Percentiles rank a stretch among this genome's conserved stretches.
Evolutionary conservation across 495 filamentous ascomycete genomes (phyloP).

Genomic region (Penicillium pancosmium): DNA sequence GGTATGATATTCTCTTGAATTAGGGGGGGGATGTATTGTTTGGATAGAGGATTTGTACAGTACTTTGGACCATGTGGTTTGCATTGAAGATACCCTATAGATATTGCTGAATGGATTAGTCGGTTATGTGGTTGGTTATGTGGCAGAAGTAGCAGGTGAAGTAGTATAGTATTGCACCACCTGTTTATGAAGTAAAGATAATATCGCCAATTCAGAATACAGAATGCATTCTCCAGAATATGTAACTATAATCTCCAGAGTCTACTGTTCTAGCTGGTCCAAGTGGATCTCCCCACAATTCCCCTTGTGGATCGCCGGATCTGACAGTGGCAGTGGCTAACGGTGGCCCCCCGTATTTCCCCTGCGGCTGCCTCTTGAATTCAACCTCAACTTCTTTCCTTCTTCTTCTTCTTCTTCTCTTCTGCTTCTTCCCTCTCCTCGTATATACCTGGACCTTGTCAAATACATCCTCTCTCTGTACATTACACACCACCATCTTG

Average conservation of each 20-base stretch:
- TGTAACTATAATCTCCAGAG: too few relatives aligned
- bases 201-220: not conserved
- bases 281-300: slow-evolving; percentile 5
- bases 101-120: too few relatives aligned
- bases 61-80: too few relatives aligned
- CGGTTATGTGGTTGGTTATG: too few relatives aligned
- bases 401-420: not conserved
- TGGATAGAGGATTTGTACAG: not conserved
- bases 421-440: not conserved
- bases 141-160: too few relatives aligned
- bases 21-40: slow-evolving; percentile 16
- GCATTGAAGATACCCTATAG: too few relatives aligned
- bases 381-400: not conserved
- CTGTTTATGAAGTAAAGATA: too few relatives aligned
- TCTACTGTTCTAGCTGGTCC: not conserved
- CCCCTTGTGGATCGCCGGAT: slow-evolving; percentile 1
- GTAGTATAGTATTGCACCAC: too few relatives aligned
- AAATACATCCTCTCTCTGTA: not conserved
- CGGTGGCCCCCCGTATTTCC: slow-evolving; percentile 1
- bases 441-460: not conserved
- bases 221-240: not conserved
- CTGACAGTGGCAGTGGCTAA: not conserved
- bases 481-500: not conserved
- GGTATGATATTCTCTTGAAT: slow-evolving; percentile 72
- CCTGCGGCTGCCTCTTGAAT: not conserved